Percentiles rank a stretch among this genome's conserved stretches.
Evolutionary conservation across 305 asterid genomes (phyloP).

Genomic region (Petunia hybrid): DNA sequence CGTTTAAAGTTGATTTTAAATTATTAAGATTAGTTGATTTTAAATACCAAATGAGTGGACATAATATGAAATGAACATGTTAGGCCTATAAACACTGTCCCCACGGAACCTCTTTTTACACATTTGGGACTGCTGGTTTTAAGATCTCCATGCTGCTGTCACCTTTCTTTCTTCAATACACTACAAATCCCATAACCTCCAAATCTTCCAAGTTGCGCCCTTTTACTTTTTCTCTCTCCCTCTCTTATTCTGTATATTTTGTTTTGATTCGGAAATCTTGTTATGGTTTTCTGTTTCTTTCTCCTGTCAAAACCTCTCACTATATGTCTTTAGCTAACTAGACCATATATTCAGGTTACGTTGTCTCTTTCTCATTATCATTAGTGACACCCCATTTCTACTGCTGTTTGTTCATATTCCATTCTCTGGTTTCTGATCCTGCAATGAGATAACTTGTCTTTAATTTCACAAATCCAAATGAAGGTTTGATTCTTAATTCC

Average conservation of each 20-base stretch:
- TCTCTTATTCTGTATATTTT: slow-evolving; percentile 43
- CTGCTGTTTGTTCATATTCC: neutral
- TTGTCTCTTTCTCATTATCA: slow-evolving; percentile 38
- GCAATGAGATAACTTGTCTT: neutral
- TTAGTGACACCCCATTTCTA: neutral
- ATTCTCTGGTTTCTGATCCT: slow-evolving; percentile 21
- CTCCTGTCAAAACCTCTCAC: slow-evolving; percentile 24
- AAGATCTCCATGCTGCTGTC: neutral
- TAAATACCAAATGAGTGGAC: too few species aligned
- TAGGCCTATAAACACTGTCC: neutral
- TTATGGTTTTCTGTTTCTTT: slow-evolving; percentile 30
- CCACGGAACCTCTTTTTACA: neutral
- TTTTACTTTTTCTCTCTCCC: slow-evolving; percentile 39
- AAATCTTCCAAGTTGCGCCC: slow-evolving; percentile 6
- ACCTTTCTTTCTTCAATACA: neutral
- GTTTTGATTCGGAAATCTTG: slow-evolving; percentile 38
- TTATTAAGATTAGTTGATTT: too few species aligned
- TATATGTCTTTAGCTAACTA: slow-evolving; percentile 21
- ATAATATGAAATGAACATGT: neutral
- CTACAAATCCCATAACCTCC: too few species aligned
- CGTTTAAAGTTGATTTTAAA: too few species aligned
- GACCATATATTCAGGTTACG: slow-evolving; percentile 38
- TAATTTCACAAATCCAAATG: neutral
- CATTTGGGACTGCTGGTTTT: neutral
- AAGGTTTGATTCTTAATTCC: slow-evolving; percentile 34